phyloP scores from a whole-genome alignment of 2,329 filamentous ascomycete genomes.

The Trichophyton mentagrophytes region DNA sequence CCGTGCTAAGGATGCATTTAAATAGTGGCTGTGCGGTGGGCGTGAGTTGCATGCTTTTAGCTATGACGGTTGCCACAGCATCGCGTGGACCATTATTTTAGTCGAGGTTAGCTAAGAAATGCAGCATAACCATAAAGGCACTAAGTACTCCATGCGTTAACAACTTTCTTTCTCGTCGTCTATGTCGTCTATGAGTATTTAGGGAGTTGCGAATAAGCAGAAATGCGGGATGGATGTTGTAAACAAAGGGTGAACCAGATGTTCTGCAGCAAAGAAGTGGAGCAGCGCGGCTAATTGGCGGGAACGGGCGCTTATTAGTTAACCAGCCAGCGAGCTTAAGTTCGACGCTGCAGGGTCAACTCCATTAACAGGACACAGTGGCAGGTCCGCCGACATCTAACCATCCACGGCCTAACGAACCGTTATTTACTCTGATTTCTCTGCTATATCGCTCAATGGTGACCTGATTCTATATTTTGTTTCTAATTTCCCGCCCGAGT shows the following conservation, averaged over 20 bases:
- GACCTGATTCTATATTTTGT: background rate
- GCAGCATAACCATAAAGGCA: background rate
- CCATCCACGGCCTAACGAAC: background rate
- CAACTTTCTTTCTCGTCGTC: background rate
- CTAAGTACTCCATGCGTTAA: background rate
- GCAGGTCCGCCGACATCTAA: background rate
- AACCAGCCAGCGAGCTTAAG: background rate
- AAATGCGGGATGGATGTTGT: background rate
- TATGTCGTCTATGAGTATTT: background rate
- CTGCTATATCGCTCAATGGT: background rate
- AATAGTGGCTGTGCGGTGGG: background rate
- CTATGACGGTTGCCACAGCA: background rate
- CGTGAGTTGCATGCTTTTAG: background rate
- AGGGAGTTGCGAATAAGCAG: background rate
- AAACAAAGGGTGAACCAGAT: background rate
- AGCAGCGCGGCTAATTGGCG: background rate
- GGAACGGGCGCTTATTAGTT: background rate
- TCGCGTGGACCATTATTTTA: background rate
- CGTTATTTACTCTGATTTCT: background rate
- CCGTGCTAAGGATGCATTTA: background rate
- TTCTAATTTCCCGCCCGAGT: conserved; percentile 1
- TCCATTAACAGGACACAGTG: background rate
- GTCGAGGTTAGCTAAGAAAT: background rate
- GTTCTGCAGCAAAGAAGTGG: background rate
- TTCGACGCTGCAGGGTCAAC: background rate